Evolutionary conservation across 2,329 filamentous ascomycete genomes (phyloP), one percentile per base, ranked within the genome.

Genomic region (Pyricularia sp.): DNA sequence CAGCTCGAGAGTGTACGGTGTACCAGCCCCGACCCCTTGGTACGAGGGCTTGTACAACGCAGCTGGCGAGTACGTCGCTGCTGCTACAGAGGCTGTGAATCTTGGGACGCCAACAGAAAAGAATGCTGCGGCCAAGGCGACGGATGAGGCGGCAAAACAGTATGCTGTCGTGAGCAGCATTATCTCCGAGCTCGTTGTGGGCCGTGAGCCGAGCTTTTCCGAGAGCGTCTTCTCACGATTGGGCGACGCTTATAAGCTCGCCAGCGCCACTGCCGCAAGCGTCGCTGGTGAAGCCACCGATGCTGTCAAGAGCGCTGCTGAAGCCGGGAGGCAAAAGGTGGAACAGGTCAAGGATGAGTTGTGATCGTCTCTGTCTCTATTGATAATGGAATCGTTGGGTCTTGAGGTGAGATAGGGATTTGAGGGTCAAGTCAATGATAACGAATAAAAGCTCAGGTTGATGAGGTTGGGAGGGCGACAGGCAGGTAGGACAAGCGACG

Each of bases 141-240:
- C 83, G 12, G 84, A 87, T 59, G 81, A 81, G 55, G 84, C 84
- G 0, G 78, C 79, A 6, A 80, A 82, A 62, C 88, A 91, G 70
- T 93, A 90, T 69, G 82, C 83, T 5, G 85, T 85, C 30, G 82
- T 96, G 5, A 86, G 87, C 72, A 84, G 83, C 13, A 81, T 94
- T 1, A 82, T 96, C 16, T 89, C 88, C 1, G 91, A 96, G 74
- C 79, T 96, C 1, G 79, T 96, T 16, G 77, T 82, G 55, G 91
- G 89, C 64, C 91, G 88, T 73, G 91, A 96, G 72, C 87, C 90
- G 0, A 85, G 87, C 16, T 96, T 91, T 70, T 92, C 88, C 0
- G 89, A 96, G 71, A 92, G 89, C 66, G 88, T 93, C 3, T 85
- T 91, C 75, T 85, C 79, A 64, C 84, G 88, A 63, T 81, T 96